Evolutionary conservation across 2,329 filamentous ascomycete species (phyloP).

Genomic region (Paracorniculantispora psalliotae): DNA sequence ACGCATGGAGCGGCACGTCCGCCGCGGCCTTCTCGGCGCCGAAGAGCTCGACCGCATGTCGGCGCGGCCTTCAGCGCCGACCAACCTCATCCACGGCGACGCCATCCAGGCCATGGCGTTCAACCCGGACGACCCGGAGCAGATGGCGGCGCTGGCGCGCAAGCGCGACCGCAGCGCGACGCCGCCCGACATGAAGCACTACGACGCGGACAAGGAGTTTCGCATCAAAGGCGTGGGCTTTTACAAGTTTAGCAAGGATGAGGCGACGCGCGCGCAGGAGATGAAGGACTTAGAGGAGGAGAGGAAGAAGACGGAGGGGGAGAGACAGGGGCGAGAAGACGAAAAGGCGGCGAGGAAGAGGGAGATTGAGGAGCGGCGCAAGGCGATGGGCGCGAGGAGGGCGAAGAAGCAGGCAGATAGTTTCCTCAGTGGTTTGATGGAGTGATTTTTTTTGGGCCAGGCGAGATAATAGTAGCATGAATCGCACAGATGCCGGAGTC

Average conservation of each 20-base stretch:
- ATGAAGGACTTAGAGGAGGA: constrained; percentile 70
- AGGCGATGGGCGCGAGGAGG: constrained; percentile 55
- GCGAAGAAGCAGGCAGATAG: constrained; percentile 65
- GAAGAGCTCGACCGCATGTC: constrained; percentile 64
- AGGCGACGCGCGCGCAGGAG: constrained; percentile 59
- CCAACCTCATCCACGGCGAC: constrained; percentile 76
- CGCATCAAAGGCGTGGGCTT: constrained; percentile 86
- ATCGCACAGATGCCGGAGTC: too few relatives aligned
- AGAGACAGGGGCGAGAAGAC: constrained; percentile 50
- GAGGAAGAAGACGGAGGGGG: constrained; percentile 62
- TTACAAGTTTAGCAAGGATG: constrained; percentile 80
- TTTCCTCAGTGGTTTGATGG: constrained; percentile 59
- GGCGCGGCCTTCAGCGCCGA: constrained; percentile 61
- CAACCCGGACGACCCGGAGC: constrained; percentile 62
- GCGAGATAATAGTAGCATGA: too few relatives aligned
- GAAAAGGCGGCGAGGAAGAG: constrained; percentile 53
- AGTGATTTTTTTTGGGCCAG: too few relatives aligned
- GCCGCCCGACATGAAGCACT: constrained; percentile 75
- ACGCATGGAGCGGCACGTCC: constrained; percentile 51
- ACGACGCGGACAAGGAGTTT: constrained; percentile 79
- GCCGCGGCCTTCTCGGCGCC: constrained; percentile 47
- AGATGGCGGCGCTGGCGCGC: constrained; percentile 73
- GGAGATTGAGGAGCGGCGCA: constrained; percentile 60
- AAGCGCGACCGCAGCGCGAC: constrained; percentile 76
- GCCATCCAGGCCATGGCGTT: constrained; percentile 81